A percentile compares a stretch with the other conserved stretches of the same genome.
Conservation (phyloP, 2,329 filamentous ascomycete species). For the Mycosphaerella sp. region DNA sequence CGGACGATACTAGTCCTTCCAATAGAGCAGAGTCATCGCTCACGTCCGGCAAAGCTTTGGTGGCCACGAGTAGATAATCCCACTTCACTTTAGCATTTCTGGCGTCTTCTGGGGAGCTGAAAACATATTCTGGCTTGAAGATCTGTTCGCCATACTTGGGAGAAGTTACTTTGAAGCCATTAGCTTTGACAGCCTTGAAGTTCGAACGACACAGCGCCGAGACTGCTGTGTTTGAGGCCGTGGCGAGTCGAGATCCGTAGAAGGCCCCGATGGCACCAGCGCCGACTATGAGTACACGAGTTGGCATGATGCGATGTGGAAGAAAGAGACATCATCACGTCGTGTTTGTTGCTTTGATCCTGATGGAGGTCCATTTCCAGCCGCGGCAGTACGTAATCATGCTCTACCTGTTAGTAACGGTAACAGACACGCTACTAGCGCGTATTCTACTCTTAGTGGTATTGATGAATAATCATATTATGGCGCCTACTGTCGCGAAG, state of each 20-base stretch:
- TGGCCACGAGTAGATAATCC: conserved; percentile 65
- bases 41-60: conserved; percentile 63
- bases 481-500: no score
- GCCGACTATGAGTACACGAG: conserved; percentile 60
- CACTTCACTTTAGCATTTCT: conserved; percentile 42
- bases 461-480: no score
- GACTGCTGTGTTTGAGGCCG: conserved; percentile 47
- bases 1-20: conserved; percentile 51
- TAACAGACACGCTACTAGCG: no score
- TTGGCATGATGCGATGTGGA: conserved; percentile 34
- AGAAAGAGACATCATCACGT: background rate
- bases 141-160: conserved; percentile 61
- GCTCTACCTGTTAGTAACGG: no score
- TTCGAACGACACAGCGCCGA: conserved; percentile 71
- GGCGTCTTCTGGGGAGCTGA: conserved; percentile 55
- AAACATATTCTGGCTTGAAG: conserved; percentile 58
- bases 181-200: conserved; percentile 55
- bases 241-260: conserved; percentile 62
- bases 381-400: background rate
- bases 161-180: conserved; percentile 60
- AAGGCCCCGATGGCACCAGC: conserved; percentile 68
- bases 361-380: background rate
- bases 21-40: conserved; percentile 57
- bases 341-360: background rate
- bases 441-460: no score